A percentile compares a stretch with the other conserved stretches of the same genome.
phyloP scores from a whole-genome alignment of 345 rosid genomes.

The Sisymbrium irio region DNA sequence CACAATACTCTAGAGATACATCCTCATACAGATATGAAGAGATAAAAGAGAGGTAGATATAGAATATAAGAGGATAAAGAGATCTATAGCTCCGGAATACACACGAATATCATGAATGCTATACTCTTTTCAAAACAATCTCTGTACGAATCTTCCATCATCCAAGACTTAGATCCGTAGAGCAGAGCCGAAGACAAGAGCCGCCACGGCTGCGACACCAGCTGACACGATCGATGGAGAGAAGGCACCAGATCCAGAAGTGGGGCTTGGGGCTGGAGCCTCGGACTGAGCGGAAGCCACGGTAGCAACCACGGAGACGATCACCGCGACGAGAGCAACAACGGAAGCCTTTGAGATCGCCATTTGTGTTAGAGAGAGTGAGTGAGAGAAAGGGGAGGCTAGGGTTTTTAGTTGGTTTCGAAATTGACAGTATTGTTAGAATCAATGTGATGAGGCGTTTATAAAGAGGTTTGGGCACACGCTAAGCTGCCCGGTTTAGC shows the following conservation, averaged over 20 bases:
- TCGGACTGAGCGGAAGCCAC: conserved; percentile 44
- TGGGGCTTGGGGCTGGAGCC: conserved; percentile 60
- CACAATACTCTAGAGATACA: conserved; percentile 6
- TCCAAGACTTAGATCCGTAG: conserved; percentile 49
- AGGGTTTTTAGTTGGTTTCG: neutral
- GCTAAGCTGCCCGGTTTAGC: conserved; percentile 26
- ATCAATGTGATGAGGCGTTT: neutral
- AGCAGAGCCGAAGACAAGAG: conserved; percentile 48
- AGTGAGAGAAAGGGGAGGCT: neutral
- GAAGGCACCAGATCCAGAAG: conserved; percentile 47
- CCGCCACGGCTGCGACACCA: conserved; percentile 37
- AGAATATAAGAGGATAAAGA: neutral
- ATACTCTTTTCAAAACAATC: conserved; percentile 17
- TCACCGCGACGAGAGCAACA: conserved; percentile 34
- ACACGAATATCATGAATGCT: conserved; percentile 34
- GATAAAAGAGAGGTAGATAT: conserved; percentile 1
- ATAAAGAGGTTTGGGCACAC: conserved; percentile 32
- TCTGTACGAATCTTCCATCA: conserved; percentile 37
- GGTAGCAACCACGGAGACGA: conserved; percentile 39
- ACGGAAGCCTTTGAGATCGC: conserved; percentile 37
- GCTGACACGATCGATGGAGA: conserved; percentile 43
- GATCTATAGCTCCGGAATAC: conserved; percentile 35
- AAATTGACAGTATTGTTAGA: neutral
- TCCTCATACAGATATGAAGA: conserved; percentile 21
- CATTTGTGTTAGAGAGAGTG: conserved; percentile 30